phyloP scores from a whole-genome alignment of 2,329 filamentous ascomycete species.

The Mycosphaerella arachidis region DNA sequence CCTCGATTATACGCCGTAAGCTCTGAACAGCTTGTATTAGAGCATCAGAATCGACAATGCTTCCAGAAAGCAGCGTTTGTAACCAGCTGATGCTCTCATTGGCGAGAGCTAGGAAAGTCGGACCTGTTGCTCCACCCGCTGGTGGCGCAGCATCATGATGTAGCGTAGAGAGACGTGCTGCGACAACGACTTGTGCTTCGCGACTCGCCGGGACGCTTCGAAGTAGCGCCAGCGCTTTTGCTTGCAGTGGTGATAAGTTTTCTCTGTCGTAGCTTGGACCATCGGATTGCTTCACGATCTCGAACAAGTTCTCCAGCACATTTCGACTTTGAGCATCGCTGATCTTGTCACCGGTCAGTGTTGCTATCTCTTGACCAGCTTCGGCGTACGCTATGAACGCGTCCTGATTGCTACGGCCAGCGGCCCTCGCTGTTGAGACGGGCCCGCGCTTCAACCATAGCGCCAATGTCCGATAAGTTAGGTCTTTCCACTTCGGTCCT shows the following conservation, averaged over 20 bases:
- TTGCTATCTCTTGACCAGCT: conserved; percentile 71
- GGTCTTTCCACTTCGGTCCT: conserved; percentile 24
- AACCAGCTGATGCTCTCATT: conserved; percentile 74
- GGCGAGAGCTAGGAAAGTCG: conserved; percentile 85
- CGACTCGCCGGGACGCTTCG: conserved; percentile 64
- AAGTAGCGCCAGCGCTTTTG: conserved; percentile 62
- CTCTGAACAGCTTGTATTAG: conserved; percentile 62
- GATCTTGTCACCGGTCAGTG: conserved; percentile 63
- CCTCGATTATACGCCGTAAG: conserved; percentile 63
- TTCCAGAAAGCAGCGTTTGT: conserved; percentile 55
- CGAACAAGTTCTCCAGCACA: conserved; percentile 67
- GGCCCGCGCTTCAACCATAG: conserved; percentile 33
- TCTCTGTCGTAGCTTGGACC: conserved; percentile 69
- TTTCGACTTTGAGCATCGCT: conserved; percentile 57
- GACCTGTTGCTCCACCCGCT: conserved; percentile 42
- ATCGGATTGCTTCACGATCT: conserved; percentile 67
- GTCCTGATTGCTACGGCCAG: conserved; percentile 58
- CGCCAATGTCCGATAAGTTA: conserved; percentile 26
- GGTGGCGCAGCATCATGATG: conserved; percentile 51
- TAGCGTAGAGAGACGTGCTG: conserved; percentile 67
- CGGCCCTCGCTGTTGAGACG: conserved; percentile 11
- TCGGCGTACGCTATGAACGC: conserved; percentile 81
- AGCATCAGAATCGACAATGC: conserved; percentile 61
- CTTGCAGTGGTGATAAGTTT: conserved; percentile 67
- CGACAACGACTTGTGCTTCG: conserved; percentile 59